Base-by-base conservation (phyloP, 202 grass and related monocot species). In the Tripidium arundinaceum region DNA sequence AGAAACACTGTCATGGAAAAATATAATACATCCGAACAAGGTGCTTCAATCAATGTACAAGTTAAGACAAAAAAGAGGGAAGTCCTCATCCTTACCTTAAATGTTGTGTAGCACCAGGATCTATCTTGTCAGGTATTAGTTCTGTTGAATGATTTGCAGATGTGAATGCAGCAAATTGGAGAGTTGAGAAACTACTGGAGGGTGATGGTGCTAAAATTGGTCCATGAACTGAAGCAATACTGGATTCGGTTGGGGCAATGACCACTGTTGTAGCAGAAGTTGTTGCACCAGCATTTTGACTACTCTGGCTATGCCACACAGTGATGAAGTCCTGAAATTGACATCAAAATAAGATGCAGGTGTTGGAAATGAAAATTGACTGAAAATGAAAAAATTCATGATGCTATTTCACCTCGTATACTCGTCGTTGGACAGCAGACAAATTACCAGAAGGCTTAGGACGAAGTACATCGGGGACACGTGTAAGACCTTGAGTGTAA, bases 71-170 rank as follows among this genome's bases (percentile, higher is more conserved):
- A 66, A 71, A 70, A 42, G 22, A 75, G 42, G 49, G 49, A 54
- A 62, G 34, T 16, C 37, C 9, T 57, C 4, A 54, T 29, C 2
- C 39, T 68, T 78, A 98, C 94, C 83, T 87, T 37, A 66, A 72
- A 85, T 85, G 64, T 79, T 92, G 92, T 26, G 86, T 54, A 81
- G 78, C 47, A 83, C 68, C 74, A 76, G 64, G 68, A 66, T 92
- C 92, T 7, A 55, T 67, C 37, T 91, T 90, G 60, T 94, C 92
- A 7, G 82, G 60, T 28, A 85, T 76, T 60, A 93, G 73, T 61
- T 98, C 92, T 81, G 88, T 86, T 37, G 90, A 77, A 26, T 83
- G 90, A 86, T 76, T 59, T 50, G 77, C 40, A 16, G 90, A 86
- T 80, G 73, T 81, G 57, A 90, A 90, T 19, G 78, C 43, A 42